Evolutionary conservation across 1,284 basidiomycete species (phyloP), one percentile per base, ranked within the genome.

Genomic region (Heliocybe sulcata): DNA sequence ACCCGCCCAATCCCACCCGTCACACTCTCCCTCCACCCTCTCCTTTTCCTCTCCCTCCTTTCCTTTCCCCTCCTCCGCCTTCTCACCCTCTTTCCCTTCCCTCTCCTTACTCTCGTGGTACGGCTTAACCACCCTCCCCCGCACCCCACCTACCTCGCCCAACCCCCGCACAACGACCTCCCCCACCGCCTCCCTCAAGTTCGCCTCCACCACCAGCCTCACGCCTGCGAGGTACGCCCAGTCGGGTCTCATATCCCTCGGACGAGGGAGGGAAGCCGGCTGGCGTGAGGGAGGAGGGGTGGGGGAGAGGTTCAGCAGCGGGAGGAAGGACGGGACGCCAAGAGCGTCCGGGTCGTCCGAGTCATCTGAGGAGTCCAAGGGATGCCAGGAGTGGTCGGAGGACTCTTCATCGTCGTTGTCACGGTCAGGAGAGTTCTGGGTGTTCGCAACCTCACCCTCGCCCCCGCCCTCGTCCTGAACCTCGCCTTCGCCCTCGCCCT

Each of bases 1-100:
- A 4, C 80, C 82, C 1, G 81, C 82, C 81, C 81, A 83, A 59
- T 83, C 81, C 74, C 78, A 79, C 1, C 79, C 77, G 12, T 72
- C 64, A 31, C 68, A 66, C 8, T 63, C 62, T 16, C 61, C 64
- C 16, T 60, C 59, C 42, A 14, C n/a, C 35, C 80, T 65, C 20
- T 70, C 61, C 1, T 75, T 71, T 16, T 80, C 74, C 11, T 80
- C 60, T 16, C 67, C 68, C 31, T 67, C 60, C 58, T 80, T 67
- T 1, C 67, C 67, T 27, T 71, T 64, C 2, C 76, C 60, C 25
- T n/a, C 64, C 16, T 60, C 59, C 42, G 16, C n/a, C 35, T 80
- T 65, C 20, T 70, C 61, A 1, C 76, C 71, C 16, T 80, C 74
- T 11, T 80, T 60, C n/a, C 67, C 68, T 29, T 67, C 60, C 58